Evolutionary conservation across 2,329 filamentous ascomycete species (phyloP), one percentile per base, ranked within the genome.

Genomic region (Truncatella angustata): DNA sequence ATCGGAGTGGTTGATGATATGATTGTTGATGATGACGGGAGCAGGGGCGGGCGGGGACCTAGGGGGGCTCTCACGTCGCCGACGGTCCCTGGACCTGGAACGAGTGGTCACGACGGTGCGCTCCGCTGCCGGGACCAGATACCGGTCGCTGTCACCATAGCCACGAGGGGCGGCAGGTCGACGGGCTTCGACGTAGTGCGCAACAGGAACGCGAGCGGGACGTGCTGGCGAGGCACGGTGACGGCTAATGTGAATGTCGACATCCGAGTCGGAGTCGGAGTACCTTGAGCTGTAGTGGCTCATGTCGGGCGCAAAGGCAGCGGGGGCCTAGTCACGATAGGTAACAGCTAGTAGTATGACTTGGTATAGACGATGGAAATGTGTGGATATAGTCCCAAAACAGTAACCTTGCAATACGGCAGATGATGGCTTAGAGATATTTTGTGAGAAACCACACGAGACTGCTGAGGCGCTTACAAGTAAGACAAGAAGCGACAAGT

Each of bases 11-110:
- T 78, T 77, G 58, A 79, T 76, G 52, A 80, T 77, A 52, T 72
- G 72, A 63, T 82, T 84, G 61, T 82, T 81, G 63, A 84, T 83
- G 49, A 84, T 76, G 44, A 84, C 72, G 1, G 80, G 78, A 5
- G 67, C 60, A 30, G 59, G 62, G 24, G 63, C 60, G 46, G 56
- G 62, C 16, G 63, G 60, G 50, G 56, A 39, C 60, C 63, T 5
- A 72, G 72, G 20, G 74, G 73, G 39, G 49, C 16, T 24, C 12
- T 35, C 40, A 54, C 66, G 71, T 10, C 72, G 71, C 16, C 73
- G 72, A 30, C 76, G 74, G 56, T 80, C 77, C 21, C 74, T 74
- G 16, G 76, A 78, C 34, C 64, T 66, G 37, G 72, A 69, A 32
- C 74, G 71, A 18, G 73, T 68, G 32, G 74, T 67, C 18, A 79